A percentile compares a stretch with the other conserved stretches of the same genome.
Conservation (phyloP, 1,284 basidiomycete genomes). For the Rhodotorula mucilaginosa region DNA sequence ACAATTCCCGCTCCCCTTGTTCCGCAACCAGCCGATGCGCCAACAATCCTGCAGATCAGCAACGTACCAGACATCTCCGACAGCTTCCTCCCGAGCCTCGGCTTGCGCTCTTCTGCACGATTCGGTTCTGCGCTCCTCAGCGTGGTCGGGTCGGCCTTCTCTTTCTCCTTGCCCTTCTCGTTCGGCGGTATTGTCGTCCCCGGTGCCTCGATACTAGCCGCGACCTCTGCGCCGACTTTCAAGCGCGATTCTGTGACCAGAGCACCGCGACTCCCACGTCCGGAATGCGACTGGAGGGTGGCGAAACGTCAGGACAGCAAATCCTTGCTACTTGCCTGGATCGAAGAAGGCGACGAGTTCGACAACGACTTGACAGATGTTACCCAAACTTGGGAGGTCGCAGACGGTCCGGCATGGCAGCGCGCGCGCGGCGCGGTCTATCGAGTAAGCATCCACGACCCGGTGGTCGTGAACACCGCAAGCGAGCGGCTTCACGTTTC, state of each 20-base stretch:
- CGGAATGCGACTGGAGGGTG: slow-evolving; percentile 44
- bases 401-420: slow-evolving; percentile 64
- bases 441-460: slow-evolving; percentile 77
- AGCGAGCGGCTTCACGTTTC: slow-evolving; percentile 59
- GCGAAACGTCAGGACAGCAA: slow-evolving; percentile 9
- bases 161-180: background rate
- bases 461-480: slow-evolving; percentile 58
- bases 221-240: background rate
- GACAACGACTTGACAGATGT: slow-evolving; percentile 47
- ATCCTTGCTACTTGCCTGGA: slow-evolving; percentile 20
- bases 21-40: no score
- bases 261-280: background rate
- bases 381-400: slow-evolving; percentile 52
- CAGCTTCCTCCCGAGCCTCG: no score
- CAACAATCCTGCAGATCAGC: no score
- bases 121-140: background rate
- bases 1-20: no score
- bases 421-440: slow-evolving; percentile 38
- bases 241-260: background rate
- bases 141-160: slow-evolving; percentile 10
- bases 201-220: slow-evolving; percentile 23
- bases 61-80: no score
- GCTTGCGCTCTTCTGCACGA: background rate
- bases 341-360: slow-evolving; percentile 12
- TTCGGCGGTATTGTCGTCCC: slow-evolving; percentile 12